These are phyloP conservation scores for Uronychia binucleata DNA, from an alignment of 73 alveolate genomes.

Conservation along the genomic window DNA sequence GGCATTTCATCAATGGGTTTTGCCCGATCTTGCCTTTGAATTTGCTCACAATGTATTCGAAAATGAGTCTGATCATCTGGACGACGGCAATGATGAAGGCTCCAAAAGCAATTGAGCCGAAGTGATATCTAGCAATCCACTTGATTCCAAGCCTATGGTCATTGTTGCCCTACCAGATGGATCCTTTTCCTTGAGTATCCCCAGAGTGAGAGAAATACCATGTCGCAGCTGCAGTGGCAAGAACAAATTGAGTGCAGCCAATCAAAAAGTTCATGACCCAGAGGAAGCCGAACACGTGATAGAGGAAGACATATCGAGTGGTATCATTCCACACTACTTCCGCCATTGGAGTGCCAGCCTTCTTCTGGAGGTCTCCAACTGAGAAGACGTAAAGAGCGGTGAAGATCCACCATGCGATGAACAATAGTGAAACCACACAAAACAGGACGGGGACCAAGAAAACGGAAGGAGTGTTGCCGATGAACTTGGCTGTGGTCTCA, in stretches of 20 bases:
- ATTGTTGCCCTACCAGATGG: conserved; percentile 57
- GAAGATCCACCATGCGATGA: conserved; percentile 84
- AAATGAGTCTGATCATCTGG: conserved; percentile 87
- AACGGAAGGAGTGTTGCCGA: conserved; percentile 63
- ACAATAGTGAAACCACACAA: conserved; percentile 29
- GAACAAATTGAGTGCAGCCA: conserved; percentile 80
- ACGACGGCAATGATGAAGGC: conserved; percentile 93
- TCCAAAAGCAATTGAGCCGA: conserved; percentile 98
- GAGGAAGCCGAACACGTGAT: conserved; percentile 87
- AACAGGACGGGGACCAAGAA: conserved; percentile 70
- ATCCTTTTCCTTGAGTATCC: conserved; percentile 90
- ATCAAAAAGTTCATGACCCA: conserved; percentile 85
- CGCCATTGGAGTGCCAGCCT: conserved; percentile 69
- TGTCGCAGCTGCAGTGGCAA: conserved; percentile 89
- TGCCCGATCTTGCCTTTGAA: conserved; percentile 78
- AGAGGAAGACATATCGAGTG: conserved; percentile 85
- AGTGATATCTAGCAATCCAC: conserved; percentile 95
- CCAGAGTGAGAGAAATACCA: conserved; percentile 97
- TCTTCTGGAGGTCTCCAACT: conserved; percentile 75
- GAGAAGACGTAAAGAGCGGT: conserved; percentile 83
- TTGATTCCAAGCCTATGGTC: conserved; percentile 32
- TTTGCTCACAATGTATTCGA: conserved; percentile 82
- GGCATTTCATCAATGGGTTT: conserved; percentile 78
- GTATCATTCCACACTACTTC: conserved; percentile 88
- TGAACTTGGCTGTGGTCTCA: conserved; percentile 80